phyloP scores from a whole-genome alignment of 257 asterid genomes.

The Fraxinus americana region DNA sequence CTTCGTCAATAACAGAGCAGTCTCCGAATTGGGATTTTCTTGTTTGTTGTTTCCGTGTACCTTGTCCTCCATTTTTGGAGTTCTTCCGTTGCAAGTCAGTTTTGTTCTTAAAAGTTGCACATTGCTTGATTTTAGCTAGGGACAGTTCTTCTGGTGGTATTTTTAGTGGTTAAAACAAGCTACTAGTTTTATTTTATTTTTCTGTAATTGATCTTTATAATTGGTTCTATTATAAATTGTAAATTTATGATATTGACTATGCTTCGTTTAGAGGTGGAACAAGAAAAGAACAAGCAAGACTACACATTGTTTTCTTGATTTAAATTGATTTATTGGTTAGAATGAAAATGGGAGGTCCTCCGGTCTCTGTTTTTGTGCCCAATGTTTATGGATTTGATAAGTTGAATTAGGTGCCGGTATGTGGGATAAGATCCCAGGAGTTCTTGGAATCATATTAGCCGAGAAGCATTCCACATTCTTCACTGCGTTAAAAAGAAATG shows the following conservation, averaged over 20 bases:
- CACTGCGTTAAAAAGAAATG: no score
- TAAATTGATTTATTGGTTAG: background rate
- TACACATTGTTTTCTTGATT: background rate
- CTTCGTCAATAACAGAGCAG: constrained; percentile 26
- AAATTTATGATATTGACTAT: background rate
- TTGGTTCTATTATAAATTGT: background rate
- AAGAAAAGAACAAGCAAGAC: background rate
- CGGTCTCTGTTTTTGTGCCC: background rate
- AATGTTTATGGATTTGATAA: no score
- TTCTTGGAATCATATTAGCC: no score
- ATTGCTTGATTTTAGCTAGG: background rate
- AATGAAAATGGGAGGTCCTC: background rate
- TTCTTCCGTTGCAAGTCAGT: background rate
- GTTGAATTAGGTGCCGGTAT: no score
- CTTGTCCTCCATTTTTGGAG: background rate
- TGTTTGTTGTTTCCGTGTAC: background rate
- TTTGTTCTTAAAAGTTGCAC: constrained; percentile 1
- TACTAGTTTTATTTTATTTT: background rate
- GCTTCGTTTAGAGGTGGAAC: background rate
- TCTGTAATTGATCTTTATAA: background rate
- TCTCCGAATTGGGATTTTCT: background rate
- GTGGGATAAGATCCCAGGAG: no score
- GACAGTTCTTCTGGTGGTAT: background rate
- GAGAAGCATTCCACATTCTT: no score
- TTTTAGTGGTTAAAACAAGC: background rate